Conservation (phyloP, 2,329 filamentous ascomycete species). For the Colletotrichum agaves region DNA sequence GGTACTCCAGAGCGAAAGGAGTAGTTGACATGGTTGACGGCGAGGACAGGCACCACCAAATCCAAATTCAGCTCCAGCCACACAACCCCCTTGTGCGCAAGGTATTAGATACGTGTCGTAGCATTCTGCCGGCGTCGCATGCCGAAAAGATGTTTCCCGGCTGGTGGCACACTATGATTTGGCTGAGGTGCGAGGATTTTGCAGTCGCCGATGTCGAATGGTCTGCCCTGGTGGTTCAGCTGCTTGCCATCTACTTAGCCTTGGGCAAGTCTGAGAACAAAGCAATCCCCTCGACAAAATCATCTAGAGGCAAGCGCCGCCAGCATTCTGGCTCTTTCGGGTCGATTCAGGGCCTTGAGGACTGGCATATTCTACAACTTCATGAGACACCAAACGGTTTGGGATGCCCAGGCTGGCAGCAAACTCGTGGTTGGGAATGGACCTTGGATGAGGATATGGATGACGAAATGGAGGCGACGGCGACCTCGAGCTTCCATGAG, state of each 20-base stretch:
- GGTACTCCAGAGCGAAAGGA: constrained; percentile 68
- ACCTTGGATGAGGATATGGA: constrained; percentile 66
- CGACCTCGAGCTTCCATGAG: constrained; percentile 40
- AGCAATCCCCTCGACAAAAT: not conserved
- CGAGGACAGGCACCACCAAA: constrained; percentile 70
- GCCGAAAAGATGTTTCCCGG: constrained; percentile 72
- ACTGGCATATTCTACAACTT: constrained; percentile 61
- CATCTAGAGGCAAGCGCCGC: constrained; percentile 44
- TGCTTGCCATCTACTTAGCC: constrained; percentile 72
- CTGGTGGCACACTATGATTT: constrained; percentile 80
- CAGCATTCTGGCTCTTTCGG: constrained; percentile 50
- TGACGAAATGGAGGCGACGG: constrained; percentile 45
- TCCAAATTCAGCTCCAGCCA: constrained; percentile 75
- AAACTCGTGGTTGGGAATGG: constrained; percentile 77
- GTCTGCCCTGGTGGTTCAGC: constrained; percentile 72
- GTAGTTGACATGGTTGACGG: constrained; percentile 74
- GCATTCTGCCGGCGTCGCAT: constrained; percentile 68
- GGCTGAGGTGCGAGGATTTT: constrained; percentile 66
- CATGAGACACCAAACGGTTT: constrained; percentile 60
- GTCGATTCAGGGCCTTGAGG: constrained; percentile 49
- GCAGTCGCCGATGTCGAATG: constrained; percentile 69
- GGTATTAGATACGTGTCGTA: constrained; percentile 70
- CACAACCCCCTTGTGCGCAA: constrained; percentile 69
- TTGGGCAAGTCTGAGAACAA: constrained; percentile 57
- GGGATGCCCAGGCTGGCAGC: constrained; percentile 67